These are phyloP conservation scores for Capsicum chinense DNA, from an alignment of 257 asterid species.

Conservation along the genomic window DNA sequence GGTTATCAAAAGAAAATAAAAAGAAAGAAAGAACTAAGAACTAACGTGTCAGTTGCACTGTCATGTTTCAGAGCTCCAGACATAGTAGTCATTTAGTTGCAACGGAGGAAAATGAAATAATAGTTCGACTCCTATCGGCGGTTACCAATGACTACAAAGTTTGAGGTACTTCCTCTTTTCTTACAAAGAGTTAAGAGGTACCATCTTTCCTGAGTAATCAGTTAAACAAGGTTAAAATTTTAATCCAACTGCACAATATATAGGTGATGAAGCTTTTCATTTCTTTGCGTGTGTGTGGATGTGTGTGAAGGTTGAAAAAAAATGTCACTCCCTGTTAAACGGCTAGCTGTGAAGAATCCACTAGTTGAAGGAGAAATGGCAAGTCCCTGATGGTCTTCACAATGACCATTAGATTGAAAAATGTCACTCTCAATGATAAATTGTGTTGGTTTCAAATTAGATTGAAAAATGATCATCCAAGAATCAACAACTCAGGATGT, in stretches of 20 bases:
- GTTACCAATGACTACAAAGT: background rate
- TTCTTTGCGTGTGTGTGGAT: background rate
- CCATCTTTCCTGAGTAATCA: background rate
- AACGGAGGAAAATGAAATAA: background rate
- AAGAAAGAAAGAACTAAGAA: background rate
- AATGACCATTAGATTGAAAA: background rate
- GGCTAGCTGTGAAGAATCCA: slow-evolving; percentile 5
- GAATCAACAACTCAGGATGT: background rate
- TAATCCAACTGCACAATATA: background rate
- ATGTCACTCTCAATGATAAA: background rate
- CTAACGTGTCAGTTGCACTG: background rate
- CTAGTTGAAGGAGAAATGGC: background rate
- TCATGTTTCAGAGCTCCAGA: background rate
- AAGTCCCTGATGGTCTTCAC: background rate
- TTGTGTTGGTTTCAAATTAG: background rate
- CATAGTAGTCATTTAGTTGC: background rate
- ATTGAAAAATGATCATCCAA: background rate
- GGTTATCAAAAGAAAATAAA: too few species aligned
- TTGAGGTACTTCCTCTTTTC: slow-evolving; percentile 5
- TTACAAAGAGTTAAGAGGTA: background rate
- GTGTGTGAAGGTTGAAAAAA: too few species aligned
- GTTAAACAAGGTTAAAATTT: background rate
- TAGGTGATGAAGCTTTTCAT: background rate
- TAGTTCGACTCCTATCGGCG: background rate
- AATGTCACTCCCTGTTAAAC: background rate